Evolutionary conservation across 495 filamentous ascomycete species (phyloP).

Genomic region (Glonium stellatum): DNA sequence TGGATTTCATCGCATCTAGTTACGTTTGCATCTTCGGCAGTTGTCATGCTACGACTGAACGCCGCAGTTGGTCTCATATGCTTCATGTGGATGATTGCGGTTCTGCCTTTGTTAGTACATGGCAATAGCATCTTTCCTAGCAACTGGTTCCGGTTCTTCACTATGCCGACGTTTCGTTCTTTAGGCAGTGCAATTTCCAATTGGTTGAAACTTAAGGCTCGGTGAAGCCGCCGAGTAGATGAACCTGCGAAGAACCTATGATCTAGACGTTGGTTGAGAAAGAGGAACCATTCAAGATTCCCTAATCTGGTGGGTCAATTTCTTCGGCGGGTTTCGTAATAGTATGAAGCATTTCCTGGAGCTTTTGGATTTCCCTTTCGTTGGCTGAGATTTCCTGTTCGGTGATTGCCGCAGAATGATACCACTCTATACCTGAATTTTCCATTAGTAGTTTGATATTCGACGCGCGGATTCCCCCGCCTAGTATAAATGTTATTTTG

Average conservation of each 20-base stretch:
- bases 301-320: too few species aligned
- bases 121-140: constrained; percentile 8
- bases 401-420: constrained; percentile 40
- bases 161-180: constrained; percentile 2
- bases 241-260: not conserved
- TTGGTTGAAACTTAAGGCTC: not conserved
- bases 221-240: not conserved
- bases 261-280: not conserved
- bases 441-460: constrained; percentile 34
- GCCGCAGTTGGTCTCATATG: constrained; percentile 6
- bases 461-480: constrained; percentile 39
- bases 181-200: not conserved
- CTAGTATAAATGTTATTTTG: constrained; percentile 30
- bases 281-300: not conserved
- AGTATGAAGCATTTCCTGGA: not conserved
- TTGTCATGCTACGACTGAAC: constrained; percentile 6
- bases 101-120: constrained; percentile 8
- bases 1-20: constrained; percentile 5
- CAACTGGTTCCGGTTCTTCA: constrained; percentile 1
- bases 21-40: not conserved
- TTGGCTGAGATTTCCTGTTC: not conserved
- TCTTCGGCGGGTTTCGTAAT: too few species aligned
- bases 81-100: constrained; percentile 11
- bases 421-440: constrained; percentile 30
- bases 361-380: not conserved